Conservation (phyloP, 306 rosid species). For the Glycine latifolia region DNA sequence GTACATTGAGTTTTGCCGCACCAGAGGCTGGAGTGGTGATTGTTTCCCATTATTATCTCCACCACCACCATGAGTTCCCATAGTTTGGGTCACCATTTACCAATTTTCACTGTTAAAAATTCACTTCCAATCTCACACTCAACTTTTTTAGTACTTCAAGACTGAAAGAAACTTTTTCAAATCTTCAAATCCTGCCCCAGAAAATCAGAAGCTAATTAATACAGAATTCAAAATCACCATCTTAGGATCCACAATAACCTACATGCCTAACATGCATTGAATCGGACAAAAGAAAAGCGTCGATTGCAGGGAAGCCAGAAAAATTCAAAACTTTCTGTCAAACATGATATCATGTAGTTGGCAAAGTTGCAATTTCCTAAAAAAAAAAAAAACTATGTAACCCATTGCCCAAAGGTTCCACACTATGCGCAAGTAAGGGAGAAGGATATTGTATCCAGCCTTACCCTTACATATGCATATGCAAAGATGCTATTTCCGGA, state of each 20-base stretch:
- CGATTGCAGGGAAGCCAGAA: no score
- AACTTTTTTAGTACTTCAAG: conserved; percentile 8
- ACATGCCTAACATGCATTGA: conserved; percentile 31
- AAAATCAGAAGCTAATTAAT: conserved; percentile 42
- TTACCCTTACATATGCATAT: no score
- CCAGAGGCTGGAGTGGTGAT: conserved; percentile 69
- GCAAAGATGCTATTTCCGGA: no score
- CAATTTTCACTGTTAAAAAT: conserved; percentile 42
- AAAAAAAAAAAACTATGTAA: no score
- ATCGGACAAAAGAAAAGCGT: background rate
- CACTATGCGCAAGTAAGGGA: no score
- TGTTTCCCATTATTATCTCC: conserved; percentile 78
- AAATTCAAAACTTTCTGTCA: background rate
- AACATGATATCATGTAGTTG: conserved; percentile 23
- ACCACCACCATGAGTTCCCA: conserved; percentile 87
- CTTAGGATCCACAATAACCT: conserved; percentile 32
- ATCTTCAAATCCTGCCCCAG: conserved; percentile 42
- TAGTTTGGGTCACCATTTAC: conserved; percentile 83
- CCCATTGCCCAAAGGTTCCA: no score
- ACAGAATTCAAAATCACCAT: conserved; percentile 36
- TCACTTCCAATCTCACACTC: conserved; percentile 42
- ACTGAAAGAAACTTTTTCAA: conserved; percentile 9
- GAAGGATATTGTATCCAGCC: no score
- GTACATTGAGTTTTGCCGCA: conserved; percentile 83
- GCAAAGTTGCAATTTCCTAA: conserved; percentile 23